Evolutionary conservation across 2,329 filamentous ascomycete species (phyloP), one percentile per base, ranked within the genome.

Genomic region (Cordyceps militaris): DNA sequence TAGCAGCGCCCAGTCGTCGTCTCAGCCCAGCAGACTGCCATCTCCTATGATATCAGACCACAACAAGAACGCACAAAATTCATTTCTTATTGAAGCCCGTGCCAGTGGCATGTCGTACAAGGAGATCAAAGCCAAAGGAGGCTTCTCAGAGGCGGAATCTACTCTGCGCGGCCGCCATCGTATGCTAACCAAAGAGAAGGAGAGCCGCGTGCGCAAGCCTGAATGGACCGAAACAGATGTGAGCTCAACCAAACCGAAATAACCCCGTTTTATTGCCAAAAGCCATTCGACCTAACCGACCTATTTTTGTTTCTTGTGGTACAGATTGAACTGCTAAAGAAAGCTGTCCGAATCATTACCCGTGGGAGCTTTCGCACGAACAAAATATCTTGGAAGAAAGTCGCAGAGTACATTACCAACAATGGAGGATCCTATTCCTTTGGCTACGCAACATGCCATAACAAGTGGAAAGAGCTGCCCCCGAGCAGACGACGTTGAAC

Each of bases 161-260:
- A 91, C 88, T 0, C 75, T 92, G 38, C 79, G 88, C 14, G 88
- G 88, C 0, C 79, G 87, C 0, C 84, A 81, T 63, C 76, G 88
- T 4, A 82, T 79, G 2, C 69, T 90, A 64, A 88, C 82, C 8
- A 89, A 89, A 72, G 70, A 72, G 13, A 82, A 82, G 63, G 75
- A 79, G 34, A 76, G 82, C 58, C 76, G 88, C 6, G 80, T 88
- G 3, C 76, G 88, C 8, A 84, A 82, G 68, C 87, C 88, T 0
- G 70, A 78, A 58, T 91, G 87, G 87, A 75, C 69, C 1, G 72
- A 75, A 0, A 70, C 73, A 1, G 87, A 91, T 71, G 87, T 89
- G 70, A 78, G 86, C 48, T 34, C 78, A 6, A 23, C 11, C 24
- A 19, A 19, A 26, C 14, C 11, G n/a, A 19, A 19, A 34, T 36